A percentile compares a stretch with the other conserved stretches of the same genome.
These are phyloP conservation scores for Talaromyces islandicus DNA, from an alignment of 2,329 filamentous ascomycete genomes.

Conservation along the genomic window DNA sequence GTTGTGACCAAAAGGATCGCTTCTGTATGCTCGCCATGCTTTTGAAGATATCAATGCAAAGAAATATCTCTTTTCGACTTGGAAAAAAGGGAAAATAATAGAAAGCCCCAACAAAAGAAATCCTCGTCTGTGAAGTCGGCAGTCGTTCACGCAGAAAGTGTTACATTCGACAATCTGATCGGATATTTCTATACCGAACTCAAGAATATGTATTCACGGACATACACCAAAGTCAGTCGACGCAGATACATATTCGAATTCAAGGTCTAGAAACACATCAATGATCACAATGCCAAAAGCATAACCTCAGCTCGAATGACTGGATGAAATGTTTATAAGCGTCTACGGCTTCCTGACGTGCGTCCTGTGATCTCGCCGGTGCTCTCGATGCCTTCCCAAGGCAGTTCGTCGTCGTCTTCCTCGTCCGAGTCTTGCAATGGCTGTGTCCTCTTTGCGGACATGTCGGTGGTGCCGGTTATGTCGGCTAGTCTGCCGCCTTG, in stretches of 20 bases:
- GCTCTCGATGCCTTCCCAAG: constrained; percentile 40
- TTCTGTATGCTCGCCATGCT: neutral
- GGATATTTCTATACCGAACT: neutral
- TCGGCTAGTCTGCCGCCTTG: constrained; percentile 14
- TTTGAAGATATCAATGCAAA: neutral
- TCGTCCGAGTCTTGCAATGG: constrained; percentile 9
- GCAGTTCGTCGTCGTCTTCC: constrained; percentile 33
- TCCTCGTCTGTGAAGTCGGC: neutral
- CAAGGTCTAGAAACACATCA: neutral
- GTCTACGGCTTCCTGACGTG: neutral
- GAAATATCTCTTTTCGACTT: neutral
- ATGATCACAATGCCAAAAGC: neutral
- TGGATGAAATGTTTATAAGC: neutral
- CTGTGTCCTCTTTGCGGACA: neutral
- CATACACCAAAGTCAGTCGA: constrained; percentile 10
- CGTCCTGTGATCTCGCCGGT: constrained; percentile 33
- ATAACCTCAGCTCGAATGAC: neutral
- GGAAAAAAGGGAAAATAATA: neutral
- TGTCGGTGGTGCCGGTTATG: constrained; percentile 20
- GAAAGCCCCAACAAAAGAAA: neutral
- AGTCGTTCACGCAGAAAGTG: neutral
- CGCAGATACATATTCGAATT: constrained; percentile 4
- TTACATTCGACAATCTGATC: neutral
- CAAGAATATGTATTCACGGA: neutral
- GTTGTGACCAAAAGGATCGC: neutral